These are phyloP conservation scores for Pichia occidentalis DNA, from an alignment of 805 yeast genomes.

Conservation along the genomic window DNA sequence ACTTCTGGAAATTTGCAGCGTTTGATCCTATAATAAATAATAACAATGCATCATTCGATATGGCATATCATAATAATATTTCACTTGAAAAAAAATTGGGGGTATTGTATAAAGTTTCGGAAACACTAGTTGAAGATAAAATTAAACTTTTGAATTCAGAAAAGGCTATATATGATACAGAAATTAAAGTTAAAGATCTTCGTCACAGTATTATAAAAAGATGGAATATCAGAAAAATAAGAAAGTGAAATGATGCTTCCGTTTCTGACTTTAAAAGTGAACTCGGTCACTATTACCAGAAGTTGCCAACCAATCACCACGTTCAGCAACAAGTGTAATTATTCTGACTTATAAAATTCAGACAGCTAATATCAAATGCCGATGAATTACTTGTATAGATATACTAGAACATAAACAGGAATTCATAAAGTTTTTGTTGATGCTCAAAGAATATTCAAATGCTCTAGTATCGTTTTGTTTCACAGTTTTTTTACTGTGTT, in stretches of 20 bases:
- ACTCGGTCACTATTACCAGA: no score
- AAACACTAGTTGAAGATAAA: neutral
- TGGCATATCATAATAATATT: neutral
- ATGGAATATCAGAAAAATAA: neutral
- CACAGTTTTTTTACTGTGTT: no score
- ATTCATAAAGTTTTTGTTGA: no score
- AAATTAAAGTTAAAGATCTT: neutral
- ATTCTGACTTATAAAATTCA: no score
- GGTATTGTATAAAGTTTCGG: neutral
- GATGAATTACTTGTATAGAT: no score
- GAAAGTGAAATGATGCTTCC: neutral
- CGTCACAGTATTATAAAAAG: neutral
- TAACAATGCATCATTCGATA: neutral
- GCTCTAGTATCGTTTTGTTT: no score
- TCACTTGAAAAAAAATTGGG: neutral
- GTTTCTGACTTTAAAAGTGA: no score
- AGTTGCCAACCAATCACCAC: no score
- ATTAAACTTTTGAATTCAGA: neutral
- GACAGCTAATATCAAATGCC: no score
- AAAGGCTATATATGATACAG: neutral
- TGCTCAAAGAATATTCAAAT: no score
- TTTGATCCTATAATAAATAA: constrained; percentile 9
- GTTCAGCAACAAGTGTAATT: no score
- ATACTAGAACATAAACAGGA: no score
- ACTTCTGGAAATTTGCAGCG: constrained; percentile 11